Base-by-base conservation (phyloP, 495 filamentous ascomycete species). In the Cercophora newfieldiana region DNA sequence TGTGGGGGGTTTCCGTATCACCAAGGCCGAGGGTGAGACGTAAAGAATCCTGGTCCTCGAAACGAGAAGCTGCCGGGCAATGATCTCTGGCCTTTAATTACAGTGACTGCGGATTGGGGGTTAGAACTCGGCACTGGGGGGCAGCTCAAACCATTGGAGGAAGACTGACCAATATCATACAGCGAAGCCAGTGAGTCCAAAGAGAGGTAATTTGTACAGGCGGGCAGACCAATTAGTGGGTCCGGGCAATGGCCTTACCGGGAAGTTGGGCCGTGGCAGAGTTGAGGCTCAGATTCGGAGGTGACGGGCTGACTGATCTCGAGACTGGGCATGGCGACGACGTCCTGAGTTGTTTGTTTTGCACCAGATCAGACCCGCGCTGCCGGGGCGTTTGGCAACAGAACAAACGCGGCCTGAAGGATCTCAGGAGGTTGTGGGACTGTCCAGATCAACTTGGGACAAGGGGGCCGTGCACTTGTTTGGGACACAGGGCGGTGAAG, bases 81-180 rank as follows among this genome's bases (percentile, higher is more conserved):
- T 61, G 50, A 47, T 61, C 50, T 66, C 59, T 37, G 63, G 16
- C 44, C 25, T 74, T 65, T 73, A 67, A 78, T 76, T 78, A 79
- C 73, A 73, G 67, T 74, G 66, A 74, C 77, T 75, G 63, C 59
- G 63, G 61, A 55, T 59, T 66, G 67, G 68, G 72, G 68, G 73
- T 74, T 68, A 80, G 78, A 66, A 21, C 58, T 71, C 55, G 61
- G 55, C 65, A 70, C 68, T 56, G 59, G 30, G 56, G 65, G 57
- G 50, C 47, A 65, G 49, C 55, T 26, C 47, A 50, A n/a, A 62
- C 71, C 66, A 78, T 77, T 80, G 76, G 79, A 77, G 57, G 72
- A 64, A 59, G 63, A 80, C 80, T 81, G 76, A 83, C 80, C 79
- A 82, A 80, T 83, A 82, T 83, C 77, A 80, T 80, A 83, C 78